Evolutionary conservation across 2,329 filamentous ascomycete genomes (phyloP).

Genomic region (Endocalyx cinctus): DNA sequence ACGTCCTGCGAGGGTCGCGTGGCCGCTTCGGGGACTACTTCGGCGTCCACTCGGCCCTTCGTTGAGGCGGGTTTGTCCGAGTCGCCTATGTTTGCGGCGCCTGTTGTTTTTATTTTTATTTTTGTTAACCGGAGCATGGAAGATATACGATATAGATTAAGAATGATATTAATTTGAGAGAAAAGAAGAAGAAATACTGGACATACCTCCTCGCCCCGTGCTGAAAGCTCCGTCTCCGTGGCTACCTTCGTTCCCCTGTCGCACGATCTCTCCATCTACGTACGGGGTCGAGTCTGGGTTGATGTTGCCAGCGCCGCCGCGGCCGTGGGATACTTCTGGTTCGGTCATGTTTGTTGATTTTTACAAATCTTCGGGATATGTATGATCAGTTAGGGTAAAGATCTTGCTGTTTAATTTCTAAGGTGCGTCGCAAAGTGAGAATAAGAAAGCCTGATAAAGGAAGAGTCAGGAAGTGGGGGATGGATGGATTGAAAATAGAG

Average conservation of each 20-base stretch:
- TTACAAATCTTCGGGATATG: too few species aligned
- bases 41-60: slow-evolving; percentile 48
- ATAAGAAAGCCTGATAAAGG: too few species aligned
- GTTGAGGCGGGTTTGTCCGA: slow-evolving; percentile 30
- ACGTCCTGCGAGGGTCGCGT: slow-evolving; percentile 41
- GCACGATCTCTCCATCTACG: slow-evolving; percentile 58
- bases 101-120: too few species aligned
- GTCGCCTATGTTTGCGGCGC: slow-evolving; percentile 56
- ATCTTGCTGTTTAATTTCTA: too few species aligned
- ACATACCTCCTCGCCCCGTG: slow-evolving; percentile 54
- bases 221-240: slow-evolving; percentile 56
- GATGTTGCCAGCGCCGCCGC: slow-evolving; percentile 60
- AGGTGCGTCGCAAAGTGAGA: too few species aligned
- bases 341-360: slow-evolving; percentile 25
- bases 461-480: too few species aligned
- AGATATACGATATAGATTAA: not conserved
- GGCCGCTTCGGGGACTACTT: slow-evolving; percentile 49
- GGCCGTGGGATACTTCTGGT: slow-evolving; percentile 54
- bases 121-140: too few species aligned
- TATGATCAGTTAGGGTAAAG: too few species aligned
- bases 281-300: slow-evolving; percentile 53
- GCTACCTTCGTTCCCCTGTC: slow-evolving; percentile 47
- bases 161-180: too few species aligned
- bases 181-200: not conserved
- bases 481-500: too few species aligned